Evolutionary conservation across 345 rosid species (phyloP).

Genomic region (Cardamine chenopodiifolia): DNA sequence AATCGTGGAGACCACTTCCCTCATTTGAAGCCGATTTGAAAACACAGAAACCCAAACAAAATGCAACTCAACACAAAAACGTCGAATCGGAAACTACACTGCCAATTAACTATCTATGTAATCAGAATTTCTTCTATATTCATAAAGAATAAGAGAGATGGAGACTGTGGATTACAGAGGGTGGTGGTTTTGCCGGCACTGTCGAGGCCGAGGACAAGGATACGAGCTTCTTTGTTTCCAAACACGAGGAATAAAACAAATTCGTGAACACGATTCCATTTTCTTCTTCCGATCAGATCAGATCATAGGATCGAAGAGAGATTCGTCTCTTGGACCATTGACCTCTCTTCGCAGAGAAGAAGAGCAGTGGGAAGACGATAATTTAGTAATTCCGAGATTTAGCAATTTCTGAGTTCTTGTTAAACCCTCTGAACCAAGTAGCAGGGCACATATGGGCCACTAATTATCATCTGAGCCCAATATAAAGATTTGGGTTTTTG

Average conservation of each 20-base stretch:
- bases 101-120: neutral
- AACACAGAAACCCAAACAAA: neutral
- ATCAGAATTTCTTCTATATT: neutral
- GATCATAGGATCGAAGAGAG: constrained; percentile 22
- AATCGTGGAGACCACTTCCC: constrained; percentile 63
- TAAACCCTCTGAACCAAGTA: neutral
- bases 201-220: constrained; percentile 70
- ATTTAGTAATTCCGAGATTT: neutral
- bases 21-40: constrained; percentile 65
- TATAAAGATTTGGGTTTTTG: neutral
- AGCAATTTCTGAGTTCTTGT: neutral
- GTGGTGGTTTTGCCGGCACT: constrained; percentile 75
- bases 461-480: neutral
- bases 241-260: constrained; percentile 54
- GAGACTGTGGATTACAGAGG: constrained; percentile 45
- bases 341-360: constrained; percentile 27
- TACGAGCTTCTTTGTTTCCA: constrained; percentile 62
- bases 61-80: neutral
- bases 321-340: constrained; percentile 28
- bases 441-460: neutral
- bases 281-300: constrained; percentile 8
- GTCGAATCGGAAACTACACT: neutral
- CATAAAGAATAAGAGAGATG: neutral
- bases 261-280: constrained; percentile 53
- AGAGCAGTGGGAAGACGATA: constrained; percentile 3